A percentile compares a stretch with the other conserved stretches of the same genome.
phyloP scores from a whole-genome alignment of 352 stramenopile species.

The Phytophthora lateralis region DNA sequence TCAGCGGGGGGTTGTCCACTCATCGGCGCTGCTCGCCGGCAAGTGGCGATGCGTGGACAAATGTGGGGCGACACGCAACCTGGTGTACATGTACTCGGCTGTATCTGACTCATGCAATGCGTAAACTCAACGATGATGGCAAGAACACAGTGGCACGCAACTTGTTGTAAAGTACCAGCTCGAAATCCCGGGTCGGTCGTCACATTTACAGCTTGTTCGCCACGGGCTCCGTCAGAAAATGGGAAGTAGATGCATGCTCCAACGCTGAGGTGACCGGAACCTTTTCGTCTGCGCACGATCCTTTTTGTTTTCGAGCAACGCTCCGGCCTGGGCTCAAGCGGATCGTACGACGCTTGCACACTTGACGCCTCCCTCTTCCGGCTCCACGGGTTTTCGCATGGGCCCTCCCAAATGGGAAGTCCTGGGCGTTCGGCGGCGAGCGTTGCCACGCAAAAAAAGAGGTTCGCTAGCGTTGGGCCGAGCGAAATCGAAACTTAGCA shows the following conservation, averaged over 20 bases:
- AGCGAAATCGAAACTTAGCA: constrained; percentile 25
- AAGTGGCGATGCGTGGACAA: neutral
- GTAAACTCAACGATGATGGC: constrained; percentile 2
- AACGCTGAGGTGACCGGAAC: neutral
- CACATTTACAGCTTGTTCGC: neutral
- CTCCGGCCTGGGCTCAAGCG: constrained; percentile 7
- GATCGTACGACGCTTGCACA: constrained; percentile 26
- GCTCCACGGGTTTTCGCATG: constrained; percentile 14
- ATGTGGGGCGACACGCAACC: neutral
- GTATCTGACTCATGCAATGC: neutral
- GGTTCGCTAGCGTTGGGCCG: constrained; percentile 18
- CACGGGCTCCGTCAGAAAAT: neutral
- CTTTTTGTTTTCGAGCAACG: neutral
- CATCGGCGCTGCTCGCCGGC: neutral
- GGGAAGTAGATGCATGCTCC: neutral
- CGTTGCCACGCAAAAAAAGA: constrained; percentile 23
- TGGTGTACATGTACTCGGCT: constrained; percentile 3
- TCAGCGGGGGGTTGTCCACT: constrained; percentile 6
- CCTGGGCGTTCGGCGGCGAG: constrained; percentile 13
- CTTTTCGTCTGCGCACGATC: neutral
- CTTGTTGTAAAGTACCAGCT: neutral
- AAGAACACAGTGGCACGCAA: neutral
- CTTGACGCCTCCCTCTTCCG: constrained; percentile 9
- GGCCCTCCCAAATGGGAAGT: constrained; percentile 4
- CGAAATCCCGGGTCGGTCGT: neutral